These are phyloP conservation scores for Myxozyma geophila DNA, from an alignment of 805 yeast genomes.

Conservation along the genomic window DNA sequence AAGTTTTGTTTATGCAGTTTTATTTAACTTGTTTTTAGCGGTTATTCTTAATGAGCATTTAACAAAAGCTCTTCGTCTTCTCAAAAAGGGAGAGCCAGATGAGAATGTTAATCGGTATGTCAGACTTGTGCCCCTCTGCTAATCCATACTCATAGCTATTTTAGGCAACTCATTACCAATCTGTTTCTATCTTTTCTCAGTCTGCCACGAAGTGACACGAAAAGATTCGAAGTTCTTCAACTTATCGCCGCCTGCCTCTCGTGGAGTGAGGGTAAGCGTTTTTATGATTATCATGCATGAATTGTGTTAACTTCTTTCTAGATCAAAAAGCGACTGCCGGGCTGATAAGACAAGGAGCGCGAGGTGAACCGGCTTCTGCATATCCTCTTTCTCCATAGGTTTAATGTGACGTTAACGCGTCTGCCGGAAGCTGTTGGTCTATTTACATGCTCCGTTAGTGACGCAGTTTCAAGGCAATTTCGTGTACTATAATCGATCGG, in stretches of 20 bases:
- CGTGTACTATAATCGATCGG: too few relatives aligned
- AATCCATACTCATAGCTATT: constrained; percentile 50
- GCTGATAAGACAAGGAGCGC: constrained; percentile 43
- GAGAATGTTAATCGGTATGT: constrained; percentile 34
- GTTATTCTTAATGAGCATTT: constrained; percentile 91
- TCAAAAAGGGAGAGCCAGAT: constrained; percentile 66
- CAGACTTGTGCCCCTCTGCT: constrained; percentile 54
- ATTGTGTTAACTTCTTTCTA: not conserved
- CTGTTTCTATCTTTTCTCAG: constrained; percentile 81
- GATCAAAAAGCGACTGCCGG: constrained; percentile 76
- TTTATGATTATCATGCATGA: not conserved
- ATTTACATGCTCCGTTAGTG: not conserved
- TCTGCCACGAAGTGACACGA: constrained; percentile 89
- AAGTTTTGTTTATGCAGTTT: not conserved
- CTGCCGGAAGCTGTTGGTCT: not conserved
- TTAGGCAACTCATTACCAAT: constrained; percentile 82
- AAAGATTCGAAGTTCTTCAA: constrained; percentile 89
- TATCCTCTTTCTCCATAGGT: constrained; percentile 1
- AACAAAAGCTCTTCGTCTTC: constrained; percentile 86
- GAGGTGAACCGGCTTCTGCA: not conserved
- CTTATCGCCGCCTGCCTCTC: constrained; percentile 79
- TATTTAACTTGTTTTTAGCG: constrained; percentile 48
- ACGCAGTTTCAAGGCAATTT: not conserved
- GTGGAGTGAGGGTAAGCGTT: constrained; percentile 73
- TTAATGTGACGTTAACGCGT: not conserved